Conservation (phyloP, 1,284 basidiomycete genomes). For the Wolfiporia cocos region DNA sequence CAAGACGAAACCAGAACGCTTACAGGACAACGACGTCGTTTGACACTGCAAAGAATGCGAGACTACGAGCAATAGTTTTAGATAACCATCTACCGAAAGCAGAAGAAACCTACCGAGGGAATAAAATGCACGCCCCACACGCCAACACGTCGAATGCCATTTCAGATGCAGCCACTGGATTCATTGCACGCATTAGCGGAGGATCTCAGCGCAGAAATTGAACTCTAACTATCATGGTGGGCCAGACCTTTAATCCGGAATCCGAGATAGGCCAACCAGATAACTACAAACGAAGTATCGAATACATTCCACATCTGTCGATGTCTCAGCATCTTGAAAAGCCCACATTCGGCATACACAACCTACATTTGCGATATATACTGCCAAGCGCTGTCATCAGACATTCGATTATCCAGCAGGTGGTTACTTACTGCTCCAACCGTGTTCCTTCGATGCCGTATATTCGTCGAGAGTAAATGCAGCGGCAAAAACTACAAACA, state of each 20-base stretch:
- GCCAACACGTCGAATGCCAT: conserved; percentile 80
- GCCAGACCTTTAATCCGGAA: conserved; percentile 64
- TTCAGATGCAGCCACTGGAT: conserved; percentile 52
- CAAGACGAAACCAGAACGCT: conserved; percentile 17
- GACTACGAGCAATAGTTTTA: conserved; percentile 27
- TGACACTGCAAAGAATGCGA: conserved; percentile 83
- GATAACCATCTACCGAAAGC: no score
- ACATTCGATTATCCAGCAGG: not conserved
- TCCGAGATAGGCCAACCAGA: conserved; percentile 67
- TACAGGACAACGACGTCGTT: conserved; percentile 83
- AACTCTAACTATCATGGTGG: conserved; percentile 43
- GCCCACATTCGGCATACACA: not conserved
- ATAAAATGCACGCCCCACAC: conserved; percentile 82
- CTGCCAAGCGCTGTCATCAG: conserved; percentile 28
- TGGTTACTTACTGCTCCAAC: conserved; percentile 70
- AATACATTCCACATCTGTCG: conserved; percentile 82
- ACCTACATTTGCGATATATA: conserved; percentile 75
- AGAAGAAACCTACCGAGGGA: conserved; percentile 61
- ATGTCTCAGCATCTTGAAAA: not conserved
- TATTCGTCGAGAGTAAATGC: conserved; percentile 82
- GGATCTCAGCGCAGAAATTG: not conserved
- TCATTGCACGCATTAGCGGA: not conserved
- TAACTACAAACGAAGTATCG: conserved; percentile 70
- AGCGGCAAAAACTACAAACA: conserved; percentile 70
- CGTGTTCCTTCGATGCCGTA: conserved; percentile 75